Base-by-base conservation (phyloP, 2,329 filamentous ascomycete species). In the Ilyonectria sp. region DNA sequence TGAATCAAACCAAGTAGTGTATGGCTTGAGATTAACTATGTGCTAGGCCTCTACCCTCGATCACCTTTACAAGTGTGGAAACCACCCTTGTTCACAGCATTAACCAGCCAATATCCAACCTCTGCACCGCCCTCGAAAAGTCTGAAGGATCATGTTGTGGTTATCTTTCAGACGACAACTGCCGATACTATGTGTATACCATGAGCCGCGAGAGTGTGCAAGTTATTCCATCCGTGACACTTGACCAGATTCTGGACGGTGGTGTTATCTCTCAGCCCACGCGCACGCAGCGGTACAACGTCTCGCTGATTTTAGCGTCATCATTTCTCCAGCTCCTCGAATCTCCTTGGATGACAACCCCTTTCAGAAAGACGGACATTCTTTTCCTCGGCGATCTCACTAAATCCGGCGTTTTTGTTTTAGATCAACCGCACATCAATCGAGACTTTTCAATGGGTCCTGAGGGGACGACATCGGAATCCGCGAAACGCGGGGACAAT, bases 301-400 rank as follows among this genome's bases (percentile, higher is more conserved):
- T 78, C 1, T 68, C 77, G 1, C 50, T 79, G 0, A 71, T 57
- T 5, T 17, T 78, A 6, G 71, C 75, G 2, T 78, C 75, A 0
- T 76, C 74, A 1, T 77, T 76, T 46, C 60, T 79, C 1, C 76
- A 78, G 50, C 65, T 78, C 0, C 57, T 74, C 0, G 69, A 71
- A 3, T 71, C 75, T 0, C 73, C 73, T 1, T 79, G 76, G 76
- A 59, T 78, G 8, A 52, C 69, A 0, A 35, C 43, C 0, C 58
- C 67, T 0, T 69, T 58, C 3, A 68, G 35, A 6, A 74, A 73
- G n/a, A 46, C 44, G 1, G 72, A 76, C 29, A 71, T 78, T 21
- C 5, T 56, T n/a, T 66, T 69, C 43, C 19, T 52, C 37, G 19
- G 17, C 21, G 19, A 40, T 49, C 9, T 49, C 3, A 29, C 23